These are phyloP conservation scores for Beauveria pseudobassiana DNA, from an alignment of 2,329 filamentous ascomycete genomes.

Conservation along the genomic window DNA sequence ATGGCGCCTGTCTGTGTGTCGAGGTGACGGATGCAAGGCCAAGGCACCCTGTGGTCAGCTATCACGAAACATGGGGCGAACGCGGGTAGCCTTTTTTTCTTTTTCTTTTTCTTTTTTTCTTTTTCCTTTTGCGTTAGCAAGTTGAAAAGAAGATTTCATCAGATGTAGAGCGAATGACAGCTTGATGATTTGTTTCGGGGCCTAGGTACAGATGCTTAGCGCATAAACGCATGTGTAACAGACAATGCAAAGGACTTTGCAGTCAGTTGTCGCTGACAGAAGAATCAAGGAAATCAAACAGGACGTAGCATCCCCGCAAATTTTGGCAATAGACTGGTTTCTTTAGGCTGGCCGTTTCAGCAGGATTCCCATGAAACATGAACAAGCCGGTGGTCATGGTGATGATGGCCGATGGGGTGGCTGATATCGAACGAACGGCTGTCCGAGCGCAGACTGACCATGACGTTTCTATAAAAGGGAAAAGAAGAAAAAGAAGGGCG, in stretches of 20 bases:
- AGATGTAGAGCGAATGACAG: not conserved
- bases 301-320: not conserved
- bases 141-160: not conserved
- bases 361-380: conserved; percentile 4
- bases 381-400: not conserved
- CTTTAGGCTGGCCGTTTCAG: not conserved
- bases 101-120: not conserved
- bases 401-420: not conserved
- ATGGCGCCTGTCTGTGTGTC: not conserved
- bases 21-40: not conserved
- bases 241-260: too few relatives aligned
- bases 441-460: too few relatives aligned
- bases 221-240: too few relatives aligned
- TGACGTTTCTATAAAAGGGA: too few relatives aligned
- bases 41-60: not conserved
- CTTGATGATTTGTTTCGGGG: not conserved
- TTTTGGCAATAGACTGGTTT: not conserved
- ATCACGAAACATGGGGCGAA: not conserved
- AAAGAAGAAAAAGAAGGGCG: too few relatives aligned
- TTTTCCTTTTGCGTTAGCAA: not conserved
- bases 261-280: too few relatives aligned
- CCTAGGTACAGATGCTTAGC: too few relatives aligned
- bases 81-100: not conserved
- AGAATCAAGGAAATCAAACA: not conserved
- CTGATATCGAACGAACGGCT: not conserved